Conservation (phyloP, 768 basidiomycete genomes). For the Hortiboletus flavorubellus region DNA sequence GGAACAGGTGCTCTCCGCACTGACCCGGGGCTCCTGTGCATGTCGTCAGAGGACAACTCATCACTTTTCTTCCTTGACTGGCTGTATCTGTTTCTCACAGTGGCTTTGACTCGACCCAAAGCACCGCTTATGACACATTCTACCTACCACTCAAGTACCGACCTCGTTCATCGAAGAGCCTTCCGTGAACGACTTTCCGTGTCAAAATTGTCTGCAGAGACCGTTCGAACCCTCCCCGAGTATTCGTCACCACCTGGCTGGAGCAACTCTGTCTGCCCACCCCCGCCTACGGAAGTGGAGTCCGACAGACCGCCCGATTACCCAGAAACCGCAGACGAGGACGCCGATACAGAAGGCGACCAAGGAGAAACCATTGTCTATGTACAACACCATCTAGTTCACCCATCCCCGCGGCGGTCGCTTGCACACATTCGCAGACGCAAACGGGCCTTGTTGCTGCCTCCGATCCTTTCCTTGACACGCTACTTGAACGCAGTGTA, state of each 20-base stretch:
- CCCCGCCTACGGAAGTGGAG: slow-evolving; percentile 31
- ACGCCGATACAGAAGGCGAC: slow-evolving; percentile 57
- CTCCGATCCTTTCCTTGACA: slow-evolving; percentile 63
- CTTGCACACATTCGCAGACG: slow-evolving; percentile 22
- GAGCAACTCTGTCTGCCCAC: slow-evolving; percentile 12
- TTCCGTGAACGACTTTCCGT: slow-evolving; percentile 59
- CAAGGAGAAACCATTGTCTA: slow-evolving; percentile 19
- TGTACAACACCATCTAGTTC: slow-evolving; percentile 27
- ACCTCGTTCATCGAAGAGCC: slow-evolving; percentile 28
- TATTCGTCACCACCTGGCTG: slow-evolving; percentile 45
- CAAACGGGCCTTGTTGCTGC: slow-evolving; percentile 26
- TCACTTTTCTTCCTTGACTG: slow-evolving; percentile 3
- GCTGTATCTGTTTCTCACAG: not conserved
- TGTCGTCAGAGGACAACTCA: not conserved
- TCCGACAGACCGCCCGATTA: slow-evolving; percentile 71
- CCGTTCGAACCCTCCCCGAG: slow-evolving; percentile 60
- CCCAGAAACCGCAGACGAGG: slow-evolving; percentile 74
- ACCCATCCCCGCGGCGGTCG: slow-evolving; percentile 35
- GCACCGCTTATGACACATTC: slow-evolving; percentile 17
- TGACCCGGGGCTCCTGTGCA: not conserved
- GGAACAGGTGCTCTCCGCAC: not conserved
- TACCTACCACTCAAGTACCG: slow-evolving; percentile 10
- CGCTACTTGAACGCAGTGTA: slow-evolving; percentile 77
- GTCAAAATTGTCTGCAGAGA: slow-evolving; percentile 62
- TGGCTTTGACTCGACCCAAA: slow-evolving; percentile 7